Evolutionary conservation across 2,329 filamentous ascomycete species (phyloP), one percentile per base, ranked within the genome.

Genomic region (Xenosphaeropsis pyriputrescens): DNA sequence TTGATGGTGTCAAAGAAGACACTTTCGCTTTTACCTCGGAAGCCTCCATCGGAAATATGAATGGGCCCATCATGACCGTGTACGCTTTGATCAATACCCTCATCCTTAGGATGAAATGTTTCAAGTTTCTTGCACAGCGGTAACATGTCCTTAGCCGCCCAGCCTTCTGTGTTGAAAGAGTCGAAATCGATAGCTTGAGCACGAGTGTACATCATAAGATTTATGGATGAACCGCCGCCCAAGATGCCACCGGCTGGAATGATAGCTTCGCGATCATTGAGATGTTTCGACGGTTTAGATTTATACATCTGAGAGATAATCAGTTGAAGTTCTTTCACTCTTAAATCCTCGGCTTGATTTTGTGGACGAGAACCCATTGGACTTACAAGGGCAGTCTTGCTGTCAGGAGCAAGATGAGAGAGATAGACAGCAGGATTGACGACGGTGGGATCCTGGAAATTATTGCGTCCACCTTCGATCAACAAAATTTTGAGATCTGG

Each of bases 161-260:
- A 73, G 0, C 70, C 69, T 13, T 59, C 55, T 0, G 60, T 62
- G 6, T 68, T 61, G 68, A 68, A 74, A 6, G 60, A 59, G 44
- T 73, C 66, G 38, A 63, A 69, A 47, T 70, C 66, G 5, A 54
- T 54, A 6, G 58, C 52, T 44, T 67, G 60, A 11, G 59, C 61
- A 18, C 63, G 52, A 2, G 60, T 62, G 45, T 66, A 65, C 35
- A 71, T 67, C 67, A 75, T 69, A 43, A 68, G 70, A 44, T 77
- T 76, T 35, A 78, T 61, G 0, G 68, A 68, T 13, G 65, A 70
- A 6, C 75, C 74, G 6, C 78, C 79, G 14, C 79, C 79, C 0
- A 83, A 61, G 1, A 72, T 66, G 17, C 65, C 62, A 7, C 59
- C 61, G 4, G 47, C 45, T 0, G 58, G 58, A 1, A 65, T 55